These are phyloP conservation scores for Ustanciosporium gigantosporum DNA, from an alignment of 1,284 basidiomycete genomes.

Conservation along the genomic window DNA sequence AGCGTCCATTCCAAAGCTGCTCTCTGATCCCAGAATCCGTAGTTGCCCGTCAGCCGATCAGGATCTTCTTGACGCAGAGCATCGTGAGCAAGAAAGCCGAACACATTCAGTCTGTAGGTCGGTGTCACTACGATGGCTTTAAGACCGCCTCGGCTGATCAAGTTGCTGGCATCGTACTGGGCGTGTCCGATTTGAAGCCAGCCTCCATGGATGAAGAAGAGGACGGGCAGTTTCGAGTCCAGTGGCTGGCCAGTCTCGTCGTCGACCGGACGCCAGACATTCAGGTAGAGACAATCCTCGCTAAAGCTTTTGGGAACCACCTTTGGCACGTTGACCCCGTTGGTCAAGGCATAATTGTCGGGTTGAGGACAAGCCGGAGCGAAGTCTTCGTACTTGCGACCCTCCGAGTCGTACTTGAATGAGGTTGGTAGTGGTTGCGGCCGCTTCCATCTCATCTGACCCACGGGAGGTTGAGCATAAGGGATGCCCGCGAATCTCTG, in stretches of 20 bases:
- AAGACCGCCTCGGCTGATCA: conserved; percentile 14
- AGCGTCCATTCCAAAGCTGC: conserved; percentile 48
- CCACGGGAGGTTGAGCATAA: conserved; percentile 32
- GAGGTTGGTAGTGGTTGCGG: conserved; percentile 15
- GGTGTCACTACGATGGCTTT: conserved; percentile 26
- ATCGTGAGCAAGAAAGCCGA: conserved; percentile 40
- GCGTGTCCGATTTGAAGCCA: conserved; percentile 41
- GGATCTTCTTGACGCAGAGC: conserved; percentile 17
- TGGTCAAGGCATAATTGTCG: conserved; percentile 20
- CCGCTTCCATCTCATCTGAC: conserved; percentile 23
- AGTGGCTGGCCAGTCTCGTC: neutral
- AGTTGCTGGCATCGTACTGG: conserved; percentile 20
- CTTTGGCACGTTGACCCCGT: conserved; percentile 10
- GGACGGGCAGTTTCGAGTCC: conserved; percentile 14
- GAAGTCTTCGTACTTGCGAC: conserved; percentile 13
- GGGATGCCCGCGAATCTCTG: conserved; percentile 36
- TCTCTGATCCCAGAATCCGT: conserved; percentile 45
- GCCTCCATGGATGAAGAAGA: conserved; percentile 41
- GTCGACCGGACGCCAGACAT: conserved; percentile 31
- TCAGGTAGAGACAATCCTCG: conserved; percentile 46
- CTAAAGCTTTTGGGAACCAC: conserved; percentile 1
- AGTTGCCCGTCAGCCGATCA: conserved; percentile 27
- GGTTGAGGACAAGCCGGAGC: conserved; percentile 14
- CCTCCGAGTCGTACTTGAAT: conserved; percentile 17
- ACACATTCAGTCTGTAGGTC: conserved; percentile 36